phyloP scores from a whole-genome alignment of 2,329 filamentous ascomycete species.

The Phyllosticta paracitricarpa region DNA sequence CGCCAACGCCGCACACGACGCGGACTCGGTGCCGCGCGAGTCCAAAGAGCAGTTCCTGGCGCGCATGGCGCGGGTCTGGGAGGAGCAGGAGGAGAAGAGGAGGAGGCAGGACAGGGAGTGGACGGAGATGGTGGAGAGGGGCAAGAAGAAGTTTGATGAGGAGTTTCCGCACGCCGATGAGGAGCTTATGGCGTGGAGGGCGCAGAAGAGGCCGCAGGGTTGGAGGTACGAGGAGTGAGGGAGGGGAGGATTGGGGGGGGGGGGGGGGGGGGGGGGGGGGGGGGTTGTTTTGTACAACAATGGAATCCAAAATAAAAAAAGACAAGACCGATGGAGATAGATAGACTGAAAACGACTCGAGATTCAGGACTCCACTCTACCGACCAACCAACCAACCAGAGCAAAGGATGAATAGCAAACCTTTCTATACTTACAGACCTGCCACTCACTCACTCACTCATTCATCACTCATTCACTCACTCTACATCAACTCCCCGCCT shows the following conservation, averaged over 20 bases:
- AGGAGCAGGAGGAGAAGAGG: neutral
- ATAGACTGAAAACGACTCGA: too few species aligned
- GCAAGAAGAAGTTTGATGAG: neutral
- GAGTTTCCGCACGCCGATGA: neutral
- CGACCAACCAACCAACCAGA: too few species aligned
- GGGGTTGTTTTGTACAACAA: too few species aligned
- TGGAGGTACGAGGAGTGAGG: neutral
- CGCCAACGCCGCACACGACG: neutral
- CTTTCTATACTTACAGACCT: neutral
- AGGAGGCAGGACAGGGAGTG: neutral
- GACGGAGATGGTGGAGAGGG: neutral
- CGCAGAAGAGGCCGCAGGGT: neutral
- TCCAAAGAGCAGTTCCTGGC: neutral
- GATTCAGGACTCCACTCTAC: too few species aligned
- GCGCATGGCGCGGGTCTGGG: neutral
- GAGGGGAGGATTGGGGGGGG: neutral
- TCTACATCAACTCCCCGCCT: neutral
- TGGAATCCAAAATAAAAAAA: too few species aligned
- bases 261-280: too few species aligned
- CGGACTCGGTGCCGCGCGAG: neutral
- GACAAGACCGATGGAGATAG: too few species aligned
- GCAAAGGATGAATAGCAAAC: neutral
- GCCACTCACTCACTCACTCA: neutral
- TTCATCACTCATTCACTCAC: too few species aligned
- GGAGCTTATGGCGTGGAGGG: neutral